Evolutionary conservation across 2,329 filamentous ascomycete genomes (phyloP).

Genomic region (Ophiocordyceps camponoti-floridani): DNA sequence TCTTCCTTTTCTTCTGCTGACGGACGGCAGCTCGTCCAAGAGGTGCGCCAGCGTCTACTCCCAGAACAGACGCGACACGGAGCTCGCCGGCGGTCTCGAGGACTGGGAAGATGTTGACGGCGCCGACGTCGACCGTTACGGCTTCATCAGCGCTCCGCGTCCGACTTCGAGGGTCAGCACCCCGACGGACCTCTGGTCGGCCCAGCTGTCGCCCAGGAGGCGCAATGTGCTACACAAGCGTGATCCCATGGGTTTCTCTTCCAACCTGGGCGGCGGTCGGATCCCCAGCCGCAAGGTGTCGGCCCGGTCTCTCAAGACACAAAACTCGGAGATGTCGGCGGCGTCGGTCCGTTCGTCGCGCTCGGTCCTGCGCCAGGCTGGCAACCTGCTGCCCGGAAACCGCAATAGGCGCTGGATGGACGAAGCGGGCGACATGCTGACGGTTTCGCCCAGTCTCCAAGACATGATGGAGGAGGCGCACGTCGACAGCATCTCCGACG

Average conservation of each 20-base stretch:
- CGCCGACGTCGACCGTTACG: conserved; percentile 47
- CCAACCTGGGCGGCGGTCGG: conserved; percentile 20
- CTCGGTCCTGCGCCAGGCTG: conserved; percentile 36
- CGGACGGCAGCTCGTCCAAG: too few species aligned
- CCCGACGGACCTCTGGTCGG: conserved; percentile 21
- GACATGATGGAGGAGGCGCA: conserved; percentile 38
- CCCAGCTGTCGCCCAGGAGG: conserved; percentile 25
- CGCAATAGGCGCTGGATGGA: conserved; percentile 42
- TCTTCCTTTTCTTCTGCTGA: conserved; percentile 20
- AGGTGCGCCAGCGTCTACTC: conserved; percentile 21
- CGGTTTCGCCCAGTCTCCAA: conserved; percentile 36
- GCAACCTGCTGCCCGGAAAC: conserved; percentile 43
- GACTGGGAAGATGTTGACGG: conserved; percentile 49
- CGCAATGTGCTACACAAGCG: conserved; percentile 25
- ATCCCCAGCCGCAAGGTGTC: conserved; percentile 36
- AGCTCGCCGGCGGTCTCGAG: conserved; percentile 41
- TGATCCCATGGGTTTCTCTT: conserved; percentile 17
- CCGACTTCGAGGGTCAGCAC: conserved; percentile 22
- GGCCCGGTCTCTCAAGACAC: conserved; percentile 39
- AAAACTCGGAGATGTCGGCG: conserved; percentile 32
- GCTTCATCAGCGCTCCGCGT: conserved; percentile 38
- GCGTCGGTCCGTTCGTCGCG: conserved; percentile 33
- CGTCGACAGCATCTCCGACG: conserved; percentile 31
- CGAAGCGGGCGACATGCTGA: conserved; percentile 50
- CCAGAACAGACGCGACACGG: conserved; percentile 18